These are phyloP conservation scores for Elsinoe arachidis DNA, from an alignment of 2,329 filamentous ascomycete species.

Conservation along the genomic window DNA sequence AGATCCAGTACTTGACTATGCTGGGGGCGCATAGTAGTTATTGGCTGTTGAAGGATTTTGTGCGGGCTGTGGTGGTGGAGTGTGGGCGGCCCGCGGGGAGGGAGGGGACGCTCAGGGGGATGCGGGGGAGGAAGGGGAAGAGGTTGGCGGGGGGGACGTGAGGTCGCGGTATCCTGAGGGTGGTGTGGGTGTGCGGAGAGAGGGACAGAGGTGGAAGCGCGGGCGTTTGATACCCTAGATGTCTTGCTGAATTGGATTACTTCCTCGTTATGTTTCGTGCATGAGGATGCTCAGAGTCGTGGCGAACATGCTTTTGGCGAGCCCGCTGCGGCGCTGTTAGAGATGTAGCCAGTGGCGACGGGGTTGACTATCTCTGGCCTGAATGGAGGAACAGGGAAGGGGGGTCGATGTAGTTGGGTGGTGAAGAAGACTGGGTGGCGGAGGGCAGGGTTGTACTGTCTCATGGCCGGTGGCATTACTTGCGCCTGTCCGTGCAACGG, in stretches of 20 bases:
- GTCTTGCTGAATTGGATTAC: not conserved
- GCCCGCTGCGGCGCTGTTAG: constrained; percentile 11
- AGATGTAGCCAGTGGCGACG: constrained; percentile 37
- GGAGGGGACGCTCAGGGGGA: constrained; percentile 44
- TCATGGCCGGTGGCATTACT: constrained; percentile 36
- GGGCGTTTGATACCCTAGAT: not conserved
- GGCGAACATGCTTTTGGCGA: not conserved
- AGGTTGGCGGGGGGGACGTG: constrained; percentile 14
- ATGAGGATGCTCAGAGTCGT: not conserved
- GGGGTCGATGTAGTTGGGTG: constrained; percentile 49
- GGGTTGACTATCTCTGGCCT: constrained; percentile 33
- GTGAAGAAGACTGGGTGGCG: constrained; percentile 73
- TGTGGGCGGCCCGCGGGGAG: constrained; percentile 67
- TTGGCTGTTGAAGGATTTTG: constrained; percentile 79
- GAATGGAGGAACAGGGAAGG: constrained; percentile 34
- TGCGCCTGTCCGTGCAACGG: constrained; percentile 30
- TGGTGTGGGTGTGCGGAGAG: not conserved
- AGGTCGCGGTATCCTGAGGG: not conserved
- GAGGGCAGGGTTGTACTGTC: constrained; percentile 48
- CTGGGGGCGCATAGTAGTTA: constrained; percentile 90
- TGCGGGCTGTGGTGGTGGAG: constrained; percentile 83
- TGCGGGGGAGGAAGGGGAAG: constrained; percentile 48
- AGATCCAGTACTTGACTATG: constrained; percentile 97
- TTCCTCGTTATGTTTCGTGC: not conserved
- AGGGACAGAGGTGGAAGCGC: not conserved